Conservation (phyloP, 2,329 filamentous ascomycete species). For the Xenoacremonium recifei region DNA sequence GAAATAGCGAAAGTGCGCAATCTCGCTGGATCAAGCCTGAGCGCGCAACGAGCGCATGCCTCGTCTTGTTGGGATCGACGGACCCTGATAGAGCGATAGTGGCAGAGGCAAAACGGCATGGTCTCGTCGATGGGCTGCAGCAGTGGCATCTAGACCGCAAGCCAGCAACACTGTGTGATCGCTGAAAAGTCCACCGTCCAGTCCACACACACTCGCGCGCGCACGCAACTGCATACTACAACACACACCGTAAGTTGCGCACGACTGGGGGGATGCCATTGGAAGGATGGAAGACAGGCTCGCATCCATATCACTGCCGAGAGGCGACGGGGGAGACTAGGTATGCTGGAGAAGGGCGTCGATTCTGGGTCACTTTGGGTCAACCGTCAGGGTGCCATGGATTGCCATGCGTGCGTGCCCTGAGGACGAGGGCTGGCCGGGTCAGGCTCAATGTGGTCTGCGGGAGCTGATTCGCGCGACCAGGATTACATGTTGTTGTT, state of each 20-base stretch:
- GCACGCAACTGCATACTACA: conserved; percentile 2
- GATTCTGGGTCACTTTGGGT: too few species aligned
- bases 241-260: conserved; percentile 25
- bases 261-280: conserved; percentile 15
- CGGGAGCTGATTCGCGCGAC: conserved; percentile 22
- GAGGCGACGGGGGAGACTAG: too few species aligned
- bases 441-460: too few species aligned
- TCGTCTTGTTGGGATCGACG: background rate
- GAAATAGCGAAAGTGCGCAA: background rate
- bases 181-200: background rate
- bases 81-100: conserved; percentile 3
- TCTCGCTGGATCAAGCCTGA: background rate
- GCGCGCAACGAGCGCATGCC: background rate
- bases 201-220: conserved; percentile 6
- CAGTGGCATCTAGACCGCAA: background rate
- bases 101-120: background rate
- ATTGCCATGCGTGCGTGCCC: too few species aligned
- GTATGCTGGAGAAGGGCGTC: too few species aligned
- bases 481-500: conserved; percentile 16
- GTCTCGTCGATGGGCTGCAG: background rate
- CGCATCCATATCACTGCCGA: conserved; percentile 11
- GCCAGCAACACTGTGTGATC: background rate
- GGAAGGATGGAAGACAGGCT: conserved; percentile 13
- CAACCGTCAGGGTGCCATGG: too few species aligned
- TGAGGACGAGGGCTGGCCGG: too few species aligned